Percentiles rank a stretch among this genome's conserved stretches.
Evolutionary conservation across 2,329 filamentous ascomycete species (phyloP).

Genomic region (Epichloe baconii): DNA sequence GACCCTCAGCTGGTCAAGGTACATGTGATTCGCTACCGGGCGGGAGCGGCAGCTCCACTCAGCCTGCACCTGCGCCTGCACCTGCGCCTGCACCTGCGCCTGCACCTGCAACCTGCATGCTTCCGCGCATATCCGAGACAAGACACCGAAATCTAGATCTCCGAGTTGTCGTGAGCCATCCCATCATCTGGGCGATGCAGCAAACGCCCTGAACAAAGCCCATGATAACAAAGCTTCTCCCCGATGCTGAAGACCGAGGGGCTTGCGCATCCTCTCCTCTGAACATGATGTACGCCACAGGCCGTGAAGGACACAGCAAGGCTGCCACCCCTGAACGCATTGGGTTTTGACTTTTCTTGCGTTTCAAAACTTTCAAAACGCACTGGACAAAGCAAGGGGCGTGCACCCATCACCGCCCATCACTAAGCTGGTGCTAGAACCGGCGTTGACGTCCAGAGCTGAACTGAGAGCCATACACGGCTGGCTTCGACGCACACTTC

Average conservation of each 20-base stretch:
- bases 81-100: neutral
- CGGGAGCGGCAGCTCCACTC: slow-evolving; percentile 7
- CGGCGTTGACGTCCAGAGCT: slow-evolving; percentile 6
- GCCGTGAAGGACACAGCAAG: neutral
- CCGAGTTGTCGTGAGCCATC: no score
- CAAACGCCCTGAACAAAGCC: no score
- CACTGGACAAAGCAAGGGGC: neutral
- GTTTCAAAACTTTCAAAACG: neutral
- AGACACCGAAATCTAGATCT: neutral
- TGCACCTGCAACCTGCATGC: neutral
- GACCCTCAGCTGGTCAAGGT: slow-evolving; percentile 18
- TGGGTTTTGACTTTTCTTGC: neutral
- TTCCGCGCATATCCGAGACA: neutral
- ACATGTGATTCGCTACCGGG: slow-evolving; percentile 21
- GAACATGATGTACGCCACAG: neutral
- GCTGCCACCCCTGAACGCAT: neutral
- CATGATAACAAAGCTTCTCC: no score
- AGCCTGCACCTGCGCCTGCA: neutral
- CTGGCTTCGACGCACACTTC: neutral
- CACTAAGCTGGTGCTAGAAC: slow-evolving; percentile 1
- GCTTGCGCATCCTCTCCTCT: neutral
- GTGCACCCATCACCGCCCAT: neutral
- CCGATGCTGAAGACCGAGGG: neutral
- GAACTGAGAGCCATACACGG: slow-evolving; percentile 6
- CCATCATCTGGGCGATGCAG: no score